phyloP scores from a whole-genome alignment of 1,139 yeast species.

The Candida albicans region DNA sequence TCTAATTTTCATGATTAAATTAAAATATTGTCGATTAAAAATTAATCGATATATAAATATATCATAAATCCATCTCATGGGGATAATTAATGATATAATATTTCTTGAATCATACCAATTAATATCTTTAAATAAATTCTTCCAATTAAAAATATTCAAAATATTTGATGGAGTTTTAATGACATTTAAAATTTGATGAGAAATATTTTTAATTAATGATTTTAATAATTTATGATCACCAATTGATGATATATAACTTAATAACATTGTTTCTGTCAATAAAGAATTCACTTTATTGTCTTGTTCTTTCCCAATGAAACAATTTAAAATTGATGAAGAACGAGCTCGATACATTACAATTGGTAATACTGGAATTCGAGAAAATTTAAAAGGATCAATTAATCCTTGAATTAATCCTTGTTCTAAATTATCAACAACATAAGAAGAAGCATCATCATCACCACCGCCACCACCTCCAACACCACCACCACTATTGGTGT shows the following conservation, averaged over 20 bases:
- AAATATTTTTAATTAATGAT: slow-evolving; percentile 17
- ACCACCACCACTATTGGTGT: slow-evolving; percentile 11
- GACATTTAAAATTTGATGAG: background rate
- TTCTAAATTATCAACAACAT: slow-evolving; percentile 33
- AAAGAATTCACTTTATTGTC: slow-evolving; percentile 23
- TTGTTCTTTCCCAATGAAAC: slow-evolving; percentile 27
- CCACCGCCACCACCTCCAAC: background rate
- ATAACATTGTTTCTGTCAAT: slow-evolving; percentile 37
- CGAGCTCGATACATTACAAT: slow-evolving; percentile 42
- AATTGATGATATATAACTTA: slow-evolving; percentile 39
- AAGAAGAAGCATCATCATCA: slow-evolving; percentile 1
- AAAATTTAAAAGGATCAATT: slow-evolving; percentile 41
- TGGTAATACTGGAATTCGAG: slow-evolving; percentile 44
- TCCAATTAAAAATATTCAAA: background rate
- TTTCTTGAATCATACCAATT: slow-evolving; percentile 32
- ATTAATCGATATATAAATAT: slow-evolving; percentile 36
- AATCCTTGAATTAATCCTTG: slow-evolving; percentile 36
- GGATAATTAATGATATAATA: slow-evolving; percentile 37
- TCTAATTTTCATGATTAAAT: slow-evolving; percentile 27
- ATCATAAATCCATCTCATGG: slow-evolving; percentile 40
- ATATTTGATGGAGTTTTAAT: slow-evolving; percentile 3
- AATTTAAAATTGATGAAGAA: slow-evolving; percentile 33
- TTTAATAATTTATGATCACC: slow-evolving; percentile 37
- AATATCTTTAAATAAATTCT: slow-evolving; percentile 23
- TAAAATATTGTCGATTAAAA: slow-evolving; percentile 47